Conservation (phyloP, 441 rosid species). For the Biscutella laevigata region DNA sequence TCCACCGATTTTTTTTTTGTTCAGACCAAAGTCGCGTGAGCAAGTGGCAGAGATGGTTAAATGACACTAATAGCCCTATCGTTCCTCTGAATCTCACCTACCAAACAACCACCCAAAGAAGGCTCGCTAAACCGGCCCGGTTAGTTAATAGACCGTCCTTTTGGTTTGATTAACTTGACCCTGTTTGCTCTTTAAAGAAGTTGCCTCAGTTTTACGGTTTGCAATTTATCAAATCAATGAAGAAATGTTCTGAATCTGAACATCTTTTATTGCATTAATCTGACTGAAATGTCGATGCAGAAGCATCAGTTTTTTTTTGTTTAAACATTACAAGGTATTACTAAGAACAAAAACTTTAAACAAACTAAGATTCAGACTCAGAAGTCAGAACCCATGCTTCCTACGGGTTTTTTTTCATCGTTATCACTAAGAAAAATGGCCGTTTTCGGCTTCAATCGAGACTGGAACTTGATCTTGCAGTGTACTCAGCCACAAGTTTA, state of each 20-base stretch:
- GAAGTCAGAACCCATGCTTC: neutral
- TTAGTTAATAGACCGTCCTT: neutral
- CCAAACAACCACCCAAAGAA: neutral
- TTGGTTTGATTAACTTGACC: neutral
- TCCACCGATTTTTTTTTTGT: constrained; percentile 10
- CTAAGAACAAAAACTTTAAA: neutral
- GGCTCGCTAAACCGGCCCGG: neutral
- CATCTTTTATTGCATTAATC: neutral
- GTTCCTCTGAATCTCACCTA: neutral
- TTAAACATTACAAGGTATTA: neutral
- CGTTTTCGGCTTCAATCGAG: constrained; percentile 8
- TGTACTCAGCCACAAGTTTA: constrained; percentile 73
- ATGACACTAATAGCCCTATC: constrained; percentile 22
- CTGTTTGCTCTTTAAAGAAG: neutral
- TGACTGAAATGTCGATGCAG: neutral
- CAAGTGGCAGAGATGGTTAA: constrained; percentile 21
- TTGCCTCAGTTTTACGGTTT: neutral
- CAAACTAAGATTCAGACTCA: constrained; percentile 7
- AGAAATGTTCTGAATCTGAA: neutral
- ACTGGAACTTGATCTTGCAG: constrained; percentile 46
- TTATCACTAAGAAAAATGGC: constrained; percentile 11
- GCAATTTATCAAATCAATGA: neutral
- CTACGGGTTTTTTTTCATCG: constrained; percentile 8
- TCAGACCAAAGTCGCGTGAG: constrained; percentile 21
- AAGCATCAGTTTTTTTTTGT: neutral